Percentiles rank a stretch among this genome's conserved stretches.
These are phyloP conservation scores for Phytophthora quininea DNA, from an alignment of 352 stramenopile species.

Conservation along the genomic window DNA sequence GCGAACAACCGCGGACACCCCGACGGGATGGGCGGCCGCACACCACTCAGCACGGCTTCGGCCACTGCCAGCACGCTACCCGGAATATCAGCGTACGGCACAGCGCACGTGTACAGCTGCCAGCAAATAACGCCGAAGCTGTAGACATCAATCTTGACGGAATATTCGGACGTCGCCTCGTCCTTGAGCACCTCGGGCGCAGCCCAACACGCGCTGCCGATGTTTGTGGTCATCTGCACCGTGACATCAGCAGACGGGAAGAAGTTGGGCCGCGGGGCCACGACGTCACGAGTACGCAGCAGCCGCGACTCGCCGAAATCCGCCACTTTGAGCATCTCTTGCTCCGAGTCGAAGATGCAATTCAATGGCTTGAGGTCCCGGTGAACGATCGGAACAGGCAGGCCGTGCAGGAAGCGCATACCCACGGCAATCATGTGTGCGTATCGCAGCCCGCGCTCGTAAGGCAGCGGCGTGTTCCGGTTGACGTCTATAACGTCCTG, in stretches of 20 bases:
- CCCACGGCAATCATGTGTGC: slow-evolving; percentile 83
- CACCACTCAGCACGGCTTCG: slow-evolving; percentile 72
- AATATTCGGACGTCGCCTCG: slow-evolving; percentile 72
- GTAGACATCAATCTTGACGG: slow-evolving; percentile 86
- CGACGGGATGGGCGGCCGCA: slow-evolving; percentile 64
- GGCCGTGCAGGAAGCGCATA: slow-evolving; percentile 80
- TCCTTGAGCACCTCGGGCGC: slow-evolving; percentile 78
- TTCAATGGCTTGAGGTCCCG: slow-evolving; percentile 83
- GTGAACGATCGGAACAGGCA: slow-evolving; percentile 80
- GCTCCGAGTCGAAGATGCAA: slow-evolving; percentile 80
- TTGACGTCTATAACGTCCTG: slow-evolving; percentile 73
- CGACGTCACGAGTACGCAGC: slow-evolving; percentile 65
- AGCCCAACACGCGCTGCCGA: slow-evolving; percentile 83
- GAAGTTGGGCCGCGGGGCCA: slow-evolving; percentile 55
- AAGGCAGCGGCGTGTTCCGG: slow-evolving; percentile 47
- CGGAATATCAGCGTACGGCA: slow-evolving; percentile 80
- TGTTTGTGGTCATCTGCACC: slow-evolving; percentile 84
- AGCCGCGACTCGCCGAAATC: slow-evolving; percentile 82
- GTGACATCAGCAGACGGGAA: slow-evolving; percentile 69
- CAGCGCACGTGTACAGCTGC: slow-evolving; percentile 77
- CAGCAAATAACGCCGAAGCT: slow-evolving; percentile 88
- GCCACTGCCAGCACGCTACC: slow-evolving; percentile 74
- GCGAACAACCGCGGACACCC: slow-evolving; percentile 69
- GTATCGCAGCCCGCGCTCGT: slow-evolving; percentile 72
- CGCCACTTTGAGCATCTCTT: slow-evolving; percentile 81